Evolutionary conservation across 805 yeast species (phyloP).

Genomic region (Yarrowia sp.): DNA sequence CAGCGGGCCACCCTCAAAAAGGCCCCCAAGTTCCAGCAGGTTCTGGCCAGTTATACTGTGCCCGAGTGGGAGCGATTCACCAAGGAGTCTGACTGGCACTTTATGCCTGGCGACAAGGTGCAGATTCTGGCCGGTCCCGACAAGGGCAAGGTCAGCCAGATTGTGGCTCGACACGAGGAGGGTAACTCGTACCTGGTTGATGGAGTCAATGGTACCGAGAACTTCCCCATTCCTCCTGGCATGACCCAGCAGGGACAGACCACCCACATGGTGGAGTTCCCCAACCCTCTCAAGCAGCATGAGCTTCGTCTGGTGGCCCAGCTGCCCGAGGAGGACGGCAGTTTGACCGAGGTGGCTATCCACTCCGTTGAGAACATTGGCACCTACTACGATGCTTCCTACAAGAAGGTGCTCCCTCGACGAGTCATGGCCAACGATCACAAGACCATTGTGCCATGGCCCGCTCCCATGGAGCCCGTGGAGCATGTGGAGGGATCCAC

Average conservation of each 20-base stretch:
- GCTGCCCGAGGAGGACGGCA: slow-evolving; percentile 62
- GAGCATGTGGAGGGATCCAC: slow-evolving; percentile 42
- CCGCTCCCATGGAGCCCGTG: slow-evolving; percentile 58
- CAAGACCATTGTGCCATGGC: slow-evolving; percentile 82
- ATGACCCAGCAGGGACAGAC: slow-evolving; percentile 72
- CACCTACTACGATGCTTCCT: slow-evolving; percentile 68
- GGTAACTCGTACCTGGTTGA: slow-evolving; percentile 63
- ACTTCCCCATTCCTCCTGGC: slow-evolving; percentile 65
- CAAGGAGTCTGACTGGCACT: slow-evolving; percentile 55
- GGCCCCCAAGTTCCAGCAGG: slow-evolving; percentile 33
- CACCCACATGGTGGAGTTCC: slow-evolving; percentile 69
- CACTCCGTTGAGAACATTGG: slow-evolving; percentile 68
- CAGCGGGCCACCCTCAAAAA: slow-evolving; percentile 29
- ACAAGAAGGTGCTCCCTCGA: slow-evolving; percentile 69
- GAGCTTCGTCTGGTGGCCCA: slow-evolving; percentile 77
- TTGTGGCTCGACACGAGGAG: slow-evolving; percentile 57
- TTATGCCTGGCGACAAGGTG: slow-evolving; percentile 74
- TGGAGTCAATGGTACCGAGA: slow-evolving; percentile 64
- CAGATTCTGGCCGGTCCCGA: slow-evolving; percentile 66
- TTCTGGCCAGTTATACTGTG: slow-evolving; percentile 34
- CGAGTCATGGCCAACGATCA: slow-evolving; percentile 68
- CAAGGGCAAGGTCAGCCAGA: slow-evolving; percentile 71
- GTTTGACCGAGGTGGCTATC: slow-evolving; percentile 70
- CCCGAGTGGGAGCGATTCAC: slow-evolving; percentile 42
- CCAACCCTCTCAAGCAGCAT: slow-evolving; percentile 56